Base-by-base conservation (phyloP, 2,329 filamentous ascomycete genomes). In the Claviceps pazoutovae region DNA sequence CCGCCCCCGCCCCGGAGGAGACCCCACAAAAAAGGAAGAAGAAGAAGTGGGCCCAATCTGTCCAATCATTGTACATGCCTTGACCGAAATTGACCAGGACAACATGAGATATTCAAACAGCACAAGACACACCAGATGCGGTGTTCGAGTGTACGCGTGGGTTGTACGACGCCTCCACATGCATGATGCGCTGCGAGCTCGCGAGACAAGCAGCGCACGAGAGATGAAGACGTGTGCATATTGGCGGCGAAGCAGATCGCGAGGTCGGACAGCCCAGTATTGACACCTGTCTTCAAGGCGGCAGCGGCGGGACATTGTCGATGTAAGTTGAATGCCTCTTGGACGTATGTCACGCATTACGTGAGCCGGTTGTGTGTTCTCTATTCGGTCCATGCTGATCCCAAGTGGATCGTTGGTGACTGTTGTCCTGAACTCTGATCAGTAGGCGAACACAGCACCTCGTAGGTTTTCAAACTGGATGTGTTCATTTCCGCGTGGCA, bases 51-150 rank as follows among this genome's bases (percentile, higher is more conserved):
- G 16, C 23, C 14, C 23, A 30, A 26, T 34, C 41, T 8, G 39
- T 34, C 62, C 61, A 63, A 64, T 63, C 54, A 61, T 53, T 16
- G 46, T 46, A 51, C 56, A 51, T 56, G 42, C 49, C 41, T 54
- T 59, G 58, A 63, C 62, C 62, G 61, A 56, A 56, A 54, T 57
- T 57, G 54, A 51, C 55, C 47, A 37, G 19, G 17, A 26, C 52
- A 46, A 39, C 51, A 43, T 19, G 26, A 36, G 23, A 38, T 41
- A 48, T 23, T 37, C n/a, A 23, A 14, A 23, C 2, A 17, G 16
- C 41, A 30, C 48, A 34, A 41, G 17, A 17, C 39, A 34, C 44
- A 46, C 17, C 26, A 37, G 46, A 43, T n/a, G 49, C 13, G 37
- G 49, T 39, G 44, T 30, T 46, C 23, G 30, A 37, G 48, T 50